Conservation (phyloP, 768 basidiomycete species). For the Suillus decipiens region DNA sequence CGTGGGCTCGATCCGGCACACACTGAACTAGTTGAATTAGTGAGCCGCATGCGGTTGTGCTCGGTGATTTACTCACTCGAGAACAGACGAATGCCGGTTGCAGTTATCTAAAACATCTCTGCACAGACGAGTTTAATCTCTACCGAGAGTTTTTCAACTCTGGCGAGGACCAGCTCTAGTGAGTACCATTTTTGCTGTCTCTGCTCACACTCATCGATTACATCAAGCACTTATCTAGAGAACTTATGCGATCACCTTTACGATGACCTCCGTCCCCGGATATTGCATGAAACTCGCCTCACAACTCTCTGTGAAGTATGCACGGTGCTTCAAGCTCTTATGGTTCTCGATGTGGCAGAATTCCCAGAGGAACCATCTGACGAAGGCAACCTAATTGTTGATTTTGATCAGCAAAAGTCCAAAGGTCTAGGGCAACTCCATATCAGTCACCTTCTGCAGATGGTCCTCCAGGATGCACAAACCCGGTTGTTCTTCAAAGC, state of each 20-base stretch:
- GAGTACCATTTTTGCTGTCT: slow-evolving; percentile 27
- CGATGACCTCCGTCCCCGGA: slow-evolving; percentile 93
- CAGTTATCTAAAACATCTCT: slow-evolving; percentile 88
- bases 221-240: slow-evolving; percentile 79
- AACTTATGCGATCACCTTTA: slow-evolving; percentile 91
- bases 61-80: slow-evolving; percentile 4
- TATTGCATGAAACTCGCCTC: slow-evolving; percentile 89
- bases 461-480: slow-evolving; percentile 95
- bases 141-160: slow-evolving; percentile 86
- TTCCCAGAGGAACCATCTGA: slow-evolving; percentile 32
- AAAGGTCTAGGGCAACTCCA: slow-evolving; percentile 63
- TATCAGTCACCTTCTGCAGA: slow-evolving; percentile 78
- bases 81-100: slow-evolving; percentile 86
- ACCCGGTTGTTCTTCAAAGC: slow-evolving; percentile 96
- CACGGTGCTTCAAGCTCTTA: slow-evolving; percentile 92
- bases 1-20: slow-evolving; percentile 74
- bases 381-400: slow-evolving; percentile 40
- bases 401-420: slow-evolving; percentile 38
- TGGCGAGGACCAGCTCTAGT: slow-evolving; percentile 78
- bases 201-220: slow-evolving; percentile 14
- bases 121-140: slow-evolving; percentile 85
- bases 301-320: slow-evolving; percentile 92
- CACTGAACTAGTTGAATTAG: slow-evolving; percentile 88
- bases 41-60: slow-evolving; percentile 32
- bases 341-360: slow-evolving; percentile 81